phyloP scores from a whole-genome alignment of 176 grass and related monocot species.

The Tillandsia leiboldiana region DNA sequence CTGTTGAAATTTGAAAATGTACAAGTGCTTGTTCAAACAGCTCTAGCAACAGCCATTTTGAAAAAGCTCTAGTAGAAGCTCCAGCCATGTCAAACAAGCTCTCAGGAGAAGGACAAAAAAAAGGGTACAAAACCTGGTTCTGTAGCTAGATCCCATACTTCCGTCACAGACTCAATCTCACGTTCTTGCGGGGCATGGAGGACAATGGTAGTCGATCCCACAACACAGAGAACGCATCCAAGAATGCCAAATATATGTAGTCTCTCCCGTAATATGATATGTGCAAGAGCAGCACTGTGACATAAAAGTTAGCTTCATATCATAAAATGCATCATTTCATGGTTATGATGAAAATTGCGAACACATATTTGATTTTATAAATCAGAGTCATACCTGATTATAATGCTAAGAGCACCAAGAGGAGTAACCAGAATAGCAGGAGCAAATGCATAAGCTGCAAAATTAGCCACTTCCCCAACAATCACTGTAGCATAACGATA shows the following conservation, averaged over 20 bases:
- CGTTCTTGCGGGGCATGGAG: slow-evolving; percentile 75
- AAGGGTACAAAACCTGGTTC: slow-evolving; percentile 55
- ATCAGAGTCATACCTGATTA: slow-evolving; percentile 45
- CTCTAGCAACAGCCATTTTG: too few species aligned
- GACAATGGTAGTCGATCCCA: slow-evolving; percentile 81
- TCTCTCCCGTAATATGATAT: slow-evolving; percentile 61
- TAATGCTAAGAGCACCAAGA: slow-evolving; percentile 87
- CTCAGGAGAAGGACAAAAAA: slow-evolving; percentile 2
- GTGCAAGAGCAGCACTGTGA: slow-evolving; percentile 57
- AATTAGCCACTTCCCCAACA: slow-evolving; percentile 84
- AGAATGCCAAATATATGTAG: slow-evolving; percentile 73
- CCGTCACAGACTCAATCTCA: slow-evolving; percentile 58
- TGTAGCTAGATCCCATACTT: slow-evolving; percentile 84
- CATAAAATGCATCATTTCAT: neutral
- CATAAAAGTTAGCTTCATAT: slow-evolving; percentile 2
- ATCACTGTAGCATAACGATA: slow-evolving; percentile 36
- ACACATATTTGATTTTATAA: neutral
- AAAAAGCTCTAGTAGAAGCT: too few species aligned
- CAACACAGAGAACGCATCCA: slow-evolving; percentile 69
- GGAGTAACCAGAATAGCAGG: slow-evolving; percentile 86
- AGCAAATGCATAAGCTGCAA: slow-evolving; percentile 83
- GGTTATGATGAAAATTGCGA: slow-evolving; percentile 3
- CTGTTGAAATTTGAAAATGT: too few species aligned
- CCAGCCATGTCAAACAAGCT: too few species aligned
- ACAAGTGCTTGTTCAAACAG: too few species aligned